Evolutionary conservation across 1,139 yeast genomes (phyloP).

Genomic region (Sporopachydermia cereana): DNA sequence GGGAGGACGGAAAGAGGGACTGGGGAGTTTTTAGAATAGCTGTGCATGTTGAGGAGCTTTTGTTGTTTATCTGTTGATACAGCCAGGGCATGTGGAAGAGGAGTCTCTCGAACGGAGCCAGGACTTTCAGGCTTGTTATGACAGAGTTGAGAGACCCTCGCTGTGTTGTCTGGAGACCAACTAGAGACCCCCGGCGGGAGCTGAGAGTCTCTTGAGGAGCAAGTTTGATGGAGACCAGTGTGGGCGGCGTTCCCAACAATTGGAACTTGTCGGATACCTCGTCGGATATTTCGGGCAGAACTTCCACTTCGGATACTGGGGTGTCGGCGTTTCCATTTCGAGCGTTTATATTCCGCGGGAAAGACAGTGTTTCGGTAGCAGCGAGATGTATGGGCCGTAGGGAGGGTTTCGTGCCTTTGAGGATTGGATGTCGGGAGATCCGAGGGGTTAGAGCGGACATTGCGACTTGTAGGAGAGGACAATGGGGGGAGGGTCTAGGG

Average conservation of each 20-base stretch:
- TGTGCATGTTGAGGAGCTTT: neutral
- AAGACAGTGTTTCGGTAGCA: neutral
- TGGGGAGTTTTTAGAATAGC: neutral
- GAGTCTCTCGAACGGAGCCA: neutral
- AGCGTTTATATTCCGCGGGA: neutral
- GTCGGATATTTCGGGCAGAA: neutral
- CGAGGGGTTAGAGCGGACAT: too few species aligned
- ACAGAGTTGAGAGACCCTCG: neutral
- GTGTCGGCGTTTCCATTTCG: neutral
- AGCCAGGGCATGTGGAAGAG: slow-evolving; percentile 2
- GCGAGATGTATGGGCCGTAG: neutral
- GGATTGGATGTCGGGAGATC: too few species aligned
- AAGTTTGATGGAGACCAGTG: neutral
- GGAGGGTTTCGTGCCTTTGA: too few species aligned
- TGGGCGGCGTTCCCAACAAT: neutral
- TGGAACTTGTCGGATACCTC: neutral
- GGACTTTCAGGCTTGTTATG: neutral
- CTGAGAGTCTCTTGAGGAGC: neutral
- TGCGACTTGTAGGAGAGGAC: too few species aligned
- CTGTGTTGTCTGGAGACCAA: neutral
- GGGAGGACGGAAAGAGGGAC: neutral
- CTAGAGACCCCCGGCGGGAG: neutral
- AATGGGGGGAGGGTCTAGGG: too few species aligned
- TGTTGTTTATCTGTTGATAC: neutral
- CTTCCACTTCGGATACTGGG: neutral